These are phyloP conservation scores for Cladobotryum mycophilum DNA, from an alignment of 2,329 filamentous ascomycete species.

Conservation along the genomic window DNA sequence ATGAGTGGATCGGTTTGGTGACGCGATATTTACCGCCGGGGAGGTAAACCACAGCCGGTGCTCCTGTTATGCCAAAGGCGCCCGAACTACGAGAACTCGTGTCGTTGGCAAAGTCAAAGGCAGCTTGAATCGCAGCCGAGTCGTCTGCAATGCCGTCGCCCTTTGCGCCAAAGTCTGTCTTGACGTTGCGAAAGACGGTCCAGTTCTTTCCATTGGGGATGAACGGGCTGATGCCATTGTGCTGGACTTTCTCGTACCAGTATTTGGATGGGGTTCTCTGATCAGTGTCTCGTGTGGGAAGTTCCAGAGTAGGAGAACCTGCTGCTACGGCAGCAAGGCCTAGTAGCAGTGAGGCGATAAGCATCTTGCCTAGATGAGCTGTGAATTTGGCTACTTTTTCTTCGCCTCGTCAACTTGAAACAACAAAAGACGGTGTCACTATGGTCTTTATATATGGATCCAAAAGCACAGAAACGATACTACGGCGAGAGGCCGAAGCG, in stretches of 20 bases:
- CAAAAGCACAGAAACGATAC: no score
- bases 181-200: constrained; percentile 63
- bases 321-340: constrained; percentile 6
- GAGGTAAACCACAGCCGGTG: constrained; percentile 22
- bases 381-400: no score
- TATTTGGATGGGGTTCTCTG: constrained; percentile 6
- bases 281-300: background rate
- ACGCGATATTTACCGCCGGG: constrained; percentile 26
- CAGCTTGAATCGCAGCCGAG: constrained; percentile 58
- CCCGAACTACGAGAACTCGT: constrained; percentile 8
- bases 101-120: constrained; percentile 13
- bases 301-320: background rate
- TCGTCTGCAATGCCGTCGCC: constrained; percentile 64
- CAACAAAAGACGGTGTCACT: no score
- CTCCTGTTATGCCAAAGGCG: constrained; percentile 13
- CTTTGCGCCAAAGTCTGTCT: constrained; percentile 56
- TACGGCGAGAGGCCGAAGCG: no score
- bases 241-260: constrained; percentile 14
- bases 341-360: constrained; percentile 2
- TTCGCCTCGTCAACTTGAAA: no score
- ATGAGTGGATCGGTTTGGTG: constrained; percentile 23
- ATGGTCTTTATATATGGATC: no score
- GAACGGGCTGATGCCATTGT: constrained; percentile 16
- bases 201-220: constrained; percentile 12
- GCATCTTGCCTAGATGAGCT: background rate